phyloP scores from a whole-genome alignment of 306 rosid species.

The Quercus engelmannii region DNA sequence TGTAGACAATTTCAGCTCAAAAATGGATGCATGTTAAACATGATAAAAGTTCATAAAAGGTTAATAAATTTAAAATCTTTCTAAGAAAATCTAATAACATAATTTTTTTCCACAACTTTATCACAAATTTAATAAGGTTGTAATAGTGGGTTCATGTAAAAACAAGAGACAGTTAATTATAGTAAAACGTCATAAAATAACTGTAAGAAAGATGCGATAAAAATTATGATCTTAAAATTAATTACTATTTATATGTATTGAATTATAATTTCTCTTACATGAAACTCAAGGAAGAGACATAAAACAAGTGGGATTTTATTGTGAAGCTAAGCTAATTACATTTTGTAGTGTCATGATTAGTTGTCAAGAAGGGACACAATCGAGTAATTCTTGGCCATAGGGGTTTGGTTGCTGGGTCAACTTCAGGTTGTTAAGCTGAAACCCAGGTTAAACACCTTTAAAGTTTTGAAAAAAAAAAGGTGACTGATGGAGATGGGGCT shows the following conservation, averaged over 20 bases:
- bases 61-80: no score
- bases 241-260: no score
- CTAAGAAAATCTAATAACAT: no score
- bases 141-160: fast-evolving
- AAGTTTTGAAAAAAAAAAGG: background rate
- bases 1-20: no score
- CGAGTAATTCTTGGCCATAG: constrained; percentile 10
- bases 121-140: no score
- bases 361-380: constrained; percentile 20
- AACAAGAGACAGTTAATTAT: fast-evolving
- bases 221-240: no score
- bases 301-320: background rate
- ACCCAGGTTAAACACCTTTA: constrained; percentile 15
- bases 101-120: no score
- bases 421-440: constrained; percentile 50
- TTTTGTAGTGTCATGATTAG: constrained; percentile 26
- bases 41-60: no score
- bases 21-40: no score
- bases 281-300: background rate
- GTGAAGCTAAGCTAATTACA: background rate
- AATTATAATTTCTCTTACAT: no score
- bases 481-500: constrained; percentile 1
- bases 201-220: no score
- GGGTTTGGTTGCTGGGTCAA: constrained; percentile 44
- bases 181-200: no score